Conservation (phyloP, 345 rosid species). For the Populus davidiana region DNA sequence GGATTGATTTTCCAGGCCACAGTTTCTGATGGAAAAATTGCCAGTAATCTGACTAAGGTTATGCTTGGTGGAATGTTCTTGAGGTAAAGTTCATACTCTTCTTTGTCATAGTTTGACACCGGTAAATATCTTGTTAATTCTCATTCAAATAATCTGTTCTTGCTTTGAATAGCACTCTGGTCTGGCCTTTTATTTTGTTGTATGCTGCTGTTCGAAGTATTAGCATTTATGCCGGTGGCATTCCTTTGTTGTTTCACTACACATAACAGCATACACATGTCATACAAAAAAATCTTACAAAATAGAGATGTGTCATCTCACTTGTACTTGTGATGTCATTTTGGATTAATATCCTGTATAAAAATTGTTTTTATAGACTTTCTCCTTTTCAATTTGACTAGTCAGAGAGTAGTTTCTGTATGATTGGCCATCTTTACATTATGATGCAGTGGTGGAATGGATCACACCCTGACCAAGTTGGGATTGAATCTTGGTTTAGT, state of each 20-base stretch:
- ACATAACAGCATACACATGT: neutral
- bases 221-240: constrained; percentile 9
- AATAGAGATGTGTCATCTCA: neutral
- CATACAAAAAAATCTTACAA: no score
- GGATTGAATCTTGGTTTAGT: neutral
- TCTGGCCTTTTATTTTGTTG: neutral
- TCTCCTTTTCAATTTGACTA: neutral
- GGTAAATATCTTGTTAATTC: neutral
- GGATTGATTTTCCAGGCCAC: constrained; percentile 60
- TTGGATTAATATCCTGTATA: neutral
- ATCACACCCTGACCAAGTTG: neutral
- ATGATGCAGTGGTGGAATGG: neutral
- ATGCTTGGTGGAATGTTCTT: constrained; percentile 77
- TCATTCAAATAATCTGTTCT: neutral
- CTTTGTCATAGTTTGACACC: neutral
- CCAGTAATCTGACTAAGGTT: constrained; percentile 72
- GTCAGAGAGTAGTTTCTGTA: neutral
- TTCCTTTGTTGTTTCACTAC: neutral
- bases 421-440: neutral
- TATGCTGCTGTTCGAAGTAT: constrained; percentile 4
- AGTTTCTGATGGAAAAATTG: constrained; percentile 80
- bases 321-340: neutral
- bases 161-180: neutral
- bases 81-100: constrained; percentile 46
- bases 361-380: neutral